Evolutionary conservation across 345 rosid genomes (phyloP).

Genomic region (Corchorus capsularis): DNA sequence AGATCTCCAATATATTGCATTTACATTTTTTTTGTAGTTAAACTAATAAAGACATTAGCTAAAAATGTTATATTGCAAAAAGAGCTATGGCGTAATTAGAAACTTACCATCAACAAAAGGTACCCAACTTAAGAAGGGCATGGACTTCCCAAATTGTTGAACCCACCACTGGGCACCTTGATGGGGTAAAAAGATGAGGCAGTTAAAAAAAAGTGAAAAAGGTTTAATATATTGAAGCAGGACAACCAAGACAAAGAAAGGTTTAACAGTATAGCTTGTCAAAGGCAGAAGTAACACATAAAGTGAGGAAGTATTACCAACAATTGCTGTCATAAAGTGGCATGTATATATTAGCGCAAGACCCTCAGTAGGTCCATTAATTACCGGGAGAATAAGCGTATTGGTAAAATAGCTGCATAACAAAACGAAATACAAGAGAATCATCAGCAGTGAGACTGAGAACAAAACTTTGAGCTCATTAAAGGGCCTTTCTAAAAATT

Average conservation of each 20-base stretch:
- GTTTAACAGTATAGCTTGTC: not conserved
- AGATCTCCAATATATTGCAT: not conserved
- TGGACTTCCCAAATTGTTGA: constrained; percentile 62
- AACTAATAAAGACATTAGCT: not conserved
- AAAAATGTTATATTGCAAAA: not conserved
- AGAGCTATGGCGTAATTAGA: not conserved
- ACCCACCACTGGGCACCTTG: constrained; percentile 98
- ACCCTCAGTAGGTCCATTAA: constrained; percentile 99
- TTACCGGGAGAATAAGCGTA: constrained; percentile 85
- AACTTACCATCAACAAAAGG: constrained; percentile 68
- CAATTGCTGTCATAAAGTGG: constrained; percentile 81
- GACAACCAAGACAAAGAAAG: constrained; percentile 11
- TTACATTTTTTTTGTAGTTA: not conserved
- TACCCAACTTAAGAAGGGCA: constrained; percentile 80
- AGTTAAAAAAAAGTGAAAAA: constrained; percentile 9
- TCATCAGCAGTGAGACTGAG: constrained; percentile 9
- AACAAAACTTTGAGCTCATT: no score
- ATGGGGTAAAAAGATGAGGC: constrained; percentile 2
- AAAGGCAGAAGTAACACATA: not conserved
- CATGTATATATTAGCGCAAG: constrained; percentile 76
- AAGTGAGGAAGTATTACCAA: constrained; percentile 58
- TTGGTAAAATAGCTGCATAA: constrained; percentile 82
- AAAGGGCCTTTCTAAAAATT: not conserved
- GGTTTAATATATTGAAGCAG: not conserved
- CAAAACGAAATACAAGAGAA: constrained; percentile 13